Evolutionary conservation across 129 eudicot genomes (phyloP).

Genomic region (Centaurea solstitialis): DNA sequence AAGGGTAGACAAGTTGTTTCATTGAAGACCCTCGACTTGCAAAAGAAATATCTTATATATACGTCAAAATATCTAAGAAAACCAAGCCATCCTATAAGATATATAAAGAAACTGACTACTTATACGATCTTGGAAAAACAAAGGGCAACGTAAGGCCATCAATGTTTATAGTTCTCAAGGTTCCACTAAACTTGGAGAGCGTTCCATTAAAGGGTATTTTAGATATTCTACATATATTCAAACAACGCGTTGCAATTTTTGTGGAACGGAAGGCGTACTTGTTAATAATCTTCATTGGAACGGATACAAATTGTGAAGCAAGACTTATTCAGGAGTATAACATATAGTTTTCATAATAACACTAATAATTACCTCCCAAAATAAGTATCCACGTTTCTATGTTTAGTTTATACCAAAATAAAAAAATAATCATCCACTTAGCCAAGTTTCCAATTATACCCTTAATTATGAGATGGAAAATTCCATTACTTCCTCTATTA

Average conservation of each 20-base stretch:
- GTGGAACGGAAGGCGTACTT: neutral
- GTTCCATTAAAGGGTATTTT: neutral
- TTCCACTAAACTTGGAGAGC: no score
- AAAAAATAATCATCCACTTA: neutral
- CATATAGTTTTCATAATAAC: neutral
- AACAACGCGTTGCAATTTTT: neutral
- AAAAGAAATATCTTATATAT: no score
- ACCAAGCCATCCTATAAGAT: neutral
- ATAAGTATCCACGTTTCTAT: neutral
- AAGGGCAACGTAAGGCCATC: neutral
- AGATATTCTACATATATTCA: neutral
- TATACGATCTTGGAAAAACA: neutral
- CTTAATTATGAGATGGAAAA: neutral
- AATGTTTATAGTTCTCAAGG: no score
- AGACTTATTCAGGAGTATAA: neutral
- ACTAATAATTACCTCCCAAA: neutral
- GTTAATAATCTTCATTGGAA: neutral
- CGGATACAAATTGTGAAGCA: neutral
- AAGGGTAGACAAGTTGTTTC: neutral
- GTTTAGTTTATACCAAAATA: neutral
- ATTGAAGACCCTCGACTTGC: neutral
- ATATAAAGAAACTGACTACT: neutral
- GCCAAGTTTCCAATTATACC: neutral
- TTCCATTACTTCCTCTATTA: neutral
- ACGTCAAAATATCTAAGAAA: neutral